These are phyloP conservation scores for Picea abies DNA, from an alignment of 83 land plant species.

Conservation along the genomic window DNA sequence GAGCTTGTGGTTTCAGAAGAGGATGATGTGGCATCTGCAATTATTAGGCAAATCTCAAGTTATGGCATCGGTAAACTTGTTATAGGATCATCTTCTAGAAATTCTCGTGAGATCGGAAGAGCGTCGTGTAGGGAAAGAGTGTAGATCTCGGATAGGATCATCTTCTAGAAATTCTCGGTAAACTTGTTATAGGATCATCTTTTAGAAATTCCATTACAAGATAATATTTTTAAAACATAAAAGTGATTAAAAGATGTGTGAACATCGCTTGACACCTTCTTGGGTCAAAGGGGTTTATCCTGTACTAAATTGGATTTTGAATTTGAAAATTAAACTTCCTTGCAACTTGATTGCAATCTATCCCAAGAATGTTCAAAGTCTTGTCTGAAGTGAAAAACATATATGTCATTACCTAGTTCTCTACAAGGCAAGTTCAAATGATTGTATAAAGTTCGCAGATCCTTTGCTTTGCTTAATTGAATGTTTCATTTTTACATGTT, in stretches of 20 bases:
- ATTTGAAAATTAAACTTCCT: not conserved
- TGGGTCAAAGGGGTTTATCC: not conserved
- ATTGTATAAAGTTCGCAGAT: no score
- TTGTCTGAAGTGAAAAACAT: no score
- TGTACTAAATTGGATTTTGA: not conserved
- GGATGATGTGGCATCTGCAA: slow-evolving; percentile 51
- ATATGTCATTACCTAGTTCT: no score
- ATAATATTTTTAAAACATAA: slow-evolving; percentile 16
- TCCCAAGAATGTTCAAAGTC: no score
- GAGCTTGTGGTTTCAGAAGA: slow-evolving; percentile 36
- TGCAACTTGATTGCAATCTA: no score
- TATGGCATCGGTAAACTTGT: slow-evolving; percentile 41
- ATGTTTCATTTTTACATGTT: no score
- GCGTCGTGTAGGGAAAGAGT: no score
- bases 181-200: slow-evolving; percentile 57
- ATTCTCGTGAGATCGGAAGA: no score
- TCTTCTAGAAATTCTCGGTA: slow-evolving; percentile 31
- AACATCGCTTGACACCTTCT: not conserved
- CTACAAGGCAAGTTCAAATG: no score
- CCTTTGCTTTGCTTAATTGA: no score
- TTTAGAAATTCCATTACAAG: slow-evolving; percentile 35
- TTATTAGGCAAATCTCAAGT: slow-evolving; percentile 37
- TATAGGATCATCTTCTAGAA: slow-evolving; percentile 44
- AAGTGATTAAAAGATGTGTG: not conserved
- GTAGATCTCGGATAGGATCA: no score